Evolutionary conservation across 2,329 filamentous ascomycete species (phyloP).

Genomic region (Colletotrichum cordylinicola): DNA sequence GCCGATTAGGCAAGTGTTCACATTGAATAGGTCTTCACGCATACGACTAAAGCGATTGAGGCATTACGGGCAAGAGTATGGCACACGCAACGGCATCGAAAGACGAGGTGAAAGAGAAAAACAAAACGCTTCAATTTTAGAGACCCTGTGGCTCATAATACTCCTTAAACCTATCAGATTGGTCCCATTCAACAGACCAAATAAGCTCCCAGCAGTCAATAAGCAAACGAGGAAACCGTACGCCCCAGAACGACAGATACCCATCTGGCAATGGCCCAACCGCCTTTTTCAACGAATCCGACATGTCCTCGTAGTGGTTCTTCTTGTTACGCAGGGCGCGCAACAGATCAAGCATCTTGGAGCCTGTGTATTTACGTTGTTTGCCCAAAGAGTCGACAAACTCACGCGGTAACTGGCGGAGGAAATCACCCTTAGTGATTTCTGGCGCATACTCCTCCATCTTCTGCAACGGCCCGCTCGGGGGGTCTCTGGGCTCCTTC

Average conservation of each 20-base stretch:
- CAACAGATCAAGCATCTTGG: conserved; percentile 82
- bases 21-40: background rate
- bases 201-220: conserved; percentile 82
- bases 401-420: conserved; percentile 74
- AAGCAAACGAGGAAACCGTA: conserved; percentile 78
- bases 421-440: conserved; percentile 75
- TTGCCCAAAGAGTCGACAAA: conserved; percentile 92
- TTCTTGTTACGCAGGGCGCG: conserved; percentile 93
- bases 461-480: conserved; percentile 68
- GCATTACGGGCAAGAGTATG: background rate
- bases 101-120: background rate
- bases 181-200: conserved; percentile 67
- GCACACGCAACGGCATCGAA: background rate
- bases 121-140: conserved; percentile 8
- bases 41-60: background rate
- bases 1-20: background rate
- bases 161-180: conserved; percentile 70
- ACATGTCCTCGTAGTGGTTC: conserved; percentile 98
- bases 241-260: conserved; percentile 85
- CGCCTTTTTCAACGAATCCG: conserved; percentile 71
- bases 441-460: conserved; percentile 59
- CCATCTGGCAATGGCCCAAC: conserved; percentile 81
- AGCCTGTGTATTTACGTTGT: conserved; percentile 92
- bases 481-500: conserved; percentile 85
- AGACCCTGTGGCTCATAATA: conserved; percentile 66